Conservation (phyloP, 2,329 filamentous ascomycete genomes). For the Neonectria faginata region DNA sequence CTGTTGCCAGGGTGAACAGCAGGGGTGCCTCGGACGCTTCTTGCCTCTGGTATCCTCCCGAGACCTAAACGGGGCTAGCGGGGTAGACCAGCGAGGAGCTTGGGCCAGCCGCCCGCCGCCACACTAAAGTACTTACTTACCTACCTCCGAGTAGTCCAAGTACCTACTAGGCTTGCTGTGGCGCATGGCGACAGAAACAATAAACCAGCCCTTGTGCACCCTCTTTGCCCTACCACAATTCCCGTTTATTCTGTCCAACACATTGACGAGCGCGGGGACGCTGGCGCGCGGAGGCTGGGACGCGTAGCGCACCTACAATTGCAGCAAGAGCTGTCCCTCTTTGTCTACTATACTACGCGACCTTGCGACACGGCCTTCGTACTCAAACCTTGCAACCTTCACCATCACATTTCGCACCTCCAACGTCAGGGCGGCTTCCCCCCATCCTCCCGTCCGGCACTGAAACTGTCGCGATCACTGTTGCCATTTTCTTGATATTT, state of each 20-base stretch:
- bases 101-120: conserved; percentile 31
- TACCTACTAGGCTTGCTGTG: background rate
- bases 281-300: background rate
- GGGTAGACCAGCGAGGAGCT: conserved; percentile 25
- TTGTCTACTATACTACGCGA: background rate
- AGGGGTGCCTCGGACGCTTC: conserved; percentile 31
- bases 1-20: conserved; percentile 52
- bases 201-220: background rate
- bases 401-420: conserved; percentile 16
- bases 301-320: background rate
- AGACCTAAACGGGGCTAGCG: conserved; percentile 27
- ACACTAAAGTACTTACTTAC: conserved; percentile 3
- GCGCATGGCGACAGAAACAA: conserved; percentile 24
- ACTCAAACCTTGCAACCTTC: conserved; percentile 10
- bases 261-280: background rate
- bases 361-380: background rate
- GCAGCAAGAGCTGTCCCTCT: background rate
- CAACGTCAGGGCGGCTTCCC: conserved; percentile 10
- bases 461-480: conserved; percentile 10
- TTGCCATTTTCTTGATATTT: conserved; percentile 31
- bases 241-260: conserved; percentile 28
- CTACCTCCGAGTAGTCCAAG: too few relatives aligned
- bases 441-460: conserved; percentile 6
- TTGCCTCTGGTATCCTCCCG: background rate
- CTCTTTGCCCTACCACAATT: background rate